These are phyloP conservation scores for Nannochloropsis granulata DNA, from an alignment of 108 stramenopile species.

Conservation along the genomic window DNA sequence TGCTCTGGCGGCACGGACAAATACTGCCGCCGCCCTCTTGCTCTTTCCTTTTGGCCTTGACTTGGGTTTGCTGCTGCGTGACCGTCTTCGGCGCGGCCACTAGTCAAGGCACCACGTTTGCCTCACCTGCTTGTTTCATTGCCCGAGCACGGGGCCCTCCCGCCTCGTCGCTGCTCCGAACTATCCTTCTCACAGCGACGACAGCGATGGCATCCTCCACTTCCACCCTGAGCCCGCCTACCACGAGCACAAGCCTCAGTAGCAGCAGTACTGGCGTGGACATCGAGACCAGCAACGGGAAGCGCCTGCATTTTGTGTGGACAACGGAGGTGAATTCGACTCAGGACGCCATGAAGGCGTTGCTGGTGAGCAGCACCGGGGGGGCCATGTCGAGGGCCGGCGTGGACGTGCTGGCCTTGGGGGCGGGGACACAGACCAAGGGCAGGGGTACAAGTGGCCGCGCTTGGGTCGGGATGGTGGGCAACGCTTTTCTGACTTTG, in stretches of 20 bases:
- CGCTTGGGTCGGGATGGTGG: slow-evolving; percentile 13
- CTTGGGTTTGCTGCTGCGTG: too few species aligned
- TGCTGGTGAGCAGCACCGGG: not conserved
- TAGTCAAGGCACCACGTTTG: too few species aligned
- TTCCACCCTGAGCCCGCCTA: too few species aligned
- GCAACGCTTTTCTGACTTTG: slow-evolving; percentile 19
- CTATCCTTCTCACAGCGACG: too few species aligned
- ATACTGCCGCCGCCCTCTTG: too few species aligned
- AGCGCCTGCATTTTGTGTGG: not conserved
- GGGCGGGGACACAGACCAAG: slow-evolving; percentile 1
- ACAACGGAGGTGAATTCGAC: not conserved
- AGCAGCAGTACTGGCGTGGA: not conserved
- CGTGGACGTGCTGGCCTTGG: not conserved
- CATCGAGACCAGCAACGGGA: not conserved
- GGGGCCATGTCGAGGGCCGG: not conserved
- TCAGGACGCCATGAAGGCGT: not conserved
- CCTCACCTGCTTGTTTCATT: too few species aligned
- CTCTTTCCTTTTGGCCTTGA: too few species aligned
- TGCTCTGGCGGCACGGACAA: too few species aligned
- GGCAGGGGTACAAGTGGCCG: slow-evolving; percentile 21
- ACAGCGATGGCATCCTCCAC: too few species aligned
- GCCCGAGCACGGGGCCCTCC: too few species aligned
- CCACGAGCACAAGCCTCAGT: not conserved
- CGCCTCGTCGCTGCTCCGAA: too few species aligned
- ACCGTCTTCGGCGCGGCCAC: too few species aligned